Evolutionary conservation across 1,284 basidiomycete species (phyloP), one percentile per base, ranked within the genome.

Genomic region (Trametes hirsuta): DNA sequence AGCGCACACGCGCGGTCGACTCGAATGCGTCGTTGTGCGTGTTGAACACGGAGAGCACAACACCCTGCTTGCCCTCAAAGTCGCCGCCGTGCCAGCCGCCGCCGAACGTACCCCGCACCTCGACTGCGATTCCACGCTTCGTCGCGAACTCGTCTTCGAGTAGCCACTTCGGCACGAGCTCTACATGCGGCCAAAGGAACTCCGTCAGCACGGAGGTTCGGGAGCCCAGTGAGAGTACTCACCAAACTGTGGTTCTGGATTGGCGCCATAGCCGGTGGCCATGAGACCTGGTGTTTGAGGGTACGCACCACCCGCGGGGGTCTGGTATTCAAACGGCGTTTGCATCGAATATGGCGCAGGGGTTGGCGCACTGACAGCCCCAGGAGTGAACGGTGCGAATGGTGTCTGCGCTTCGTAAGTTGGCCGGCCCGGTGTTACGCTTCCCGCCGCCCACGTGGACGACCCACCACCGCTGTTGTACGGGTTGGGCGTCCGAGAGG

Each of bases 401-500:
- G 65, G 62, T 34, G 64, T 65, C 3, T 61, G 61, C 25, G 64
- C 64, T 40, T 52, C 35, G 34, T 65, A 30, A 30, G 30, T 61
- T 58, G 59, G 51, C 35, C 71, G 59, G 41, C 72, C 72, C 52
- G 76, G 75, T 6, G 75, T 77, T 1, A 71, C 71, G 30, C 71
- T 22, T 5, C 58, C 59, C 18, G 56, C 73, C 14, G 69, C 72
- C 72, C 71, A 76, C 1, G 66, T 57, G 14, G 69, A 59, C 12
- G 58, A 56, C 6, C 58, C 74, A 34, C 75, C 71, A 4, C 72
- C 59, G 21, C 53, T 57, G 1, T 79, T 82, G 67, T 90, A 89
- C 0, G 89, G 88, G 72, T 91, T 91, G 3, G 90, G 90, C 15
- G 90, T 92, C 52, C 81, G 77, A 8, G 82, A 81, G 4, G 80